Evolutionary conservation across 495 filamentous ascomycete genomes (phyloP), one percentile per base, ranked within the genome.

Genomic region (Penicillium salamii): DNA sequence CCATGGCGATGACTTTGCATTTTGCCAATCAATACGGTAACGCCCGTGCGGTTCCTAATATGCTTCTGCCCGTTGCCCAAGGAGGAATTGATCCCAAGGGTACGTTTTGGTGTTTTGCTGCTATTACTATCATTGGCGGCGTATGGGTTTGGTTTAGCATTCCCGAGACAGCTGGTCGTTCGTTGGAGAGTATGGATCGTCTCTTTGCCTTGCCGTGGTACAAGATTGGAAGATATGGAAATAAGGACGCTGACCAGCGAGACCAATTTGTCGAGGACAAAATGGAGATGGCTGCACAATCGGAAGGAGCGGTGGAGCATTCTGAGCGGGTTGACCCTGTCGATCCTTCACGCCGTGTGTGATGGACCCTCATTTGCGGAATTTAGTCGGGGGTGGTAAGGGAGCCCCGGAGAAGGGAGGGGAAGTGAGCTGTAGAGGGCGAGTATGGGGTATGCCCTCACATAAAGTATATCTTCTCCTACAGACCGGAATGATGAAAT

Each of bases 21-120:
- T 88, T 87, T 61, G 84, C 72, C 31, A 86, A 86, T 53, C 86
- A 89, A 64, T 88, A 88, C 50, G 85, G 85, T 31, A 86, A 85
- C 59, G 71, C 83, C 2, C 70, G 72, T 8, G 71, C 73, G 0
- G 69, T 75, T 5, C 59, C 79, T 66, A 79, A 80, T 47, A 84
- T 87, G 80, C 71, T 53, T 39, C 56, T 63, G 5, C 29, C 76
- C 72, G 65, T 74, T 52, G 19, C 70, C 50, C 7, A 73, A 47
- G 61, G 85, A 9, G 73, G 73, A 11, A 72, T 75, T 31, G 61
- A 54, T 9, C 72, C 71, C 32, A 64, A 67, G 58, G 73, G 71
- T 34, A 90, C 87, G 62, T 87, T 90, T 62, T 82, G 84, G 77
- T 87, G 77, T 63, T 89, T 88, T 66, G 69, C 75, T 0, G 79